Evolutionary conservation across 805 yeast species (phyloP).

Genomic region (Scheffersomyces lignosus): DNA sequence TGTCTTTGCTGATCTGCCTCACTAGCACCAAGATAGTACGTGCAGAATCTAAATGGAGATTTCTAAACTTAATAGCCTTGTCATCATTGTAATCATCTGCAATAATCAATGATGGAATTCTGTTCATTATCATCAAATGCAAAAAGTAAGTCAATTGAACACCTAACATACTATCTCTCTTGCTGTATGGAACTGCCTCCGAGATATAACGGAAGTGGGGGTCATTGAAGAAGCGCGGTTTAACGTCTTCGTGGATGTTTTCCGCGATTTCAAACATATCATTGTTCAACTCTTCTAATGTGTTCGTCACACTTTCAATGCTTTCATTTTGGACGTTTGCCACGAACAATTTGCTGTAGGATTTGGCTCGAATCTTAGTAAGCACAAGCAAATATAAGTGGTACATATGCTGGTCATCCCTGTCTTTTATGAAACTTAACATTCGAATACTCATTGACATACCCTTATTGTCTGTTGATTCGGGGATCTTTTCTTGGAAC

Average conservation of each 20-base stretch:
- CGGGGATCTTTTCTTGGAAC: too few relatives aligned
- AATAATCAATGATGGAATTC: constrained; percentile 27
- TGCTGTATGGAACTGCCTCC: background rate
- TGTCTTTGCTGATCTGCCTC: constrained; percentile 17
- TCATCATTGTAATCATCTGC: constrained; percentile 9
- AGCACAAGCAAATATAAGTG: constrained; percentile 13
- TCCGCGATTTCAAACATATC: constrained; percentile 28
- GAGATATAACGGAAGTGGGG: constrained; percentile 24
- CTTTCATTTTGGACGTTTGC: constrained; percentile 24
- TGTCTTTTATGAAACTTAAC: background rate
- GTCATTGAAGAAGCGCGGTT: constrained; percentile 35
- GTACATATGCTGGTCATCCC: background rate
- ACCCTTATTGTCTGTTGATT: too few relatives aligned
- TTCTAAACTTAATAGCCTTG: constrained; percentile 23
- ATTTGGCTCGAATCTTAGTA: constrained; percentile 27
- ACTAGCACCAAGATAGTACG: constrained; percentile 34
- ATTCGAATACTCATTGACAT: background rate
- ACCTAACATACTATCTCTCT: constrained; percentile 16
- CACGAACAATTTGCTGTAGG: constrained; percentile 32
- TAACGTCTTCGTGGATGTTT: constrained; percentile 13
- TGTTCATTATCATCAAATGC: constrained; percentile 38
- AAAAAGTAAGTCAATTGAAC: constrained; percentile 32
- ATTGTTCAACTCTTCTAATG: constrained; percentile 25
- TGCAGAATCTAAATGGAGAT: constrained; percentile 34
- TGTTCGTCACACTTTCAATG: constrained; percentile 17